A percentile compares a stretch with the other conserved stretches of the same genome.
Evolutionary conservation across 192 early-diverging fungal genomes (phyloP).

Genomic region (Jimgerdemannia lactiflua): DNA sequence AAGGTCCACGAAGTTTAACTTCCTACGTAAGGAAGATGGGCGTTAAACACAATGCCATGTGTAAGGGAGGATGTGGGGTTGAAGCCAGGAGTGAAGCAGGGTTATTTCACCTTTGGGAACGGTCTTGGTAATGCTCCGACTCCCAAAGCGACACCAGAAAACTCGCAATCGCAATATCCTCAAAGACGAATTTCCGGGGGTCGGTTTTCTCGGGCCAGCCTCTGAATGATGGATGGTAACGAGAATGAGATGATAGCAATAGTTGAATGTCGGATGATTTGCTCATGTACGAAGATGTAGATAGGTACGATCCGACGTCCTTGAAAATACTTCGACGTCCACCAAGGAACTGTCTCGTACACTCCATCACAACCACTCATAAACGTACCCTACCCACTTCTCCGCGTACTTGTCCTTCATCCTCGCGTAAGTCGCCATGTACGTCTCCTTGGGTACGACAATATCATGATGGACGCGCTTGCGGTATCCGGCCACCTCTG

Average conservation of each 20-base stretch:
- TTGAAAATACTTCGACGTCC: no score
- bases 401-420: conserved; percentile 69
- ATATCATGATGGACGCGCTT: conserved; percentile 70
- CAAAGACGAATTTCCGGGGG: conserved; percentile 79
- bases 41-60: conserved; percentile 1
- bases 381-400: conserved; percentile 52
- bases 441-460: conserved; percentile 65
- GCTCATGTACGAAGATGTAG: no score
- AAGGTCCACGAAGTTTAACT: conserved; percentile 72
- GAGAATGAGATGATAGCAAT: no score
- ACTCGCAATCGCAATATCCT: conserved; percentile 85
- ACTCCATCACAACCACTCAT: background rate
- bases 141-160: conserved; percentile 80
- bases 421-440: conserved; percentile 55
- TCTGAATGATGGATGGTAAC: conserved; percentile 3
- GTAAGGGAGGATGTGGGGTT: background rate
- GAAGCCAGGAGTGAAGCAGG: background rate
- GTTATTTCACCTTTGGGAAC: conserved; percentile 4
- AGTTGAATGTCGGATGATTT: no score
- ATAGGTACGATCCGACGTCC: no score
- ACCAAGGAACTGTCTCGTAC: no score
- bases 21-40: conserved; percentile 9
- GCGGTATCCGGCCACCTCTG: conserved; percentile 69
- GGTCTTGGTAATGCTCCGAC: conserved; percentile 24
- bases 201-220: conserved; percentile 84